phyloP scores from a whole-genome alignment of 2,329 filamentous ascomycete genomes.

The Periconia digitata region DNA sequence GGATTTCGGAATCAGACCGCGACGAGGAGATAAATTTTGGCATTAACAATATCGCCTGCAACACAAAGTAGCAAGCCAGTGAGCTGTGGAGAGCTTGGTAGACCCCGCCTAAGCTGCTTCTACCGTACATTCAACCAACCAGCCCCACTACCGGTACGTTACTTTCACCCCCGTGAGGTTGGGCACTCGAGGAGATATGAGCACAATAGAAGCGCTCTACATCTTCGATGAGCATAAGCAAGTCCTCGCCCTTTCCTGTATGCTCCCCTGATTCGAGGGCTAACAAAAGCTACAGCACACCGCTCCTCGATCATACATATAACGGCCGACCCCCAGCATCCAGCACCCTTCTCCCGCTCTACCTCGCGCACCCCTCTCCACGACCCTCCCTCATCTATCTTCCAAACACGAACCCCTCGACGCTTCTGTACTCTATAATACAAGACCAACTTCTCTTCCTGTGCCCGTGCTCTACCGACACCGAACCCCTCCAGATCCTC shows the following conservation, averaged over 20 bases:
- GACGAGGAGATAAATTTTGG: too few relatives aligned
- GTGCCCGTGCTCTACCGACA: slow-evolving; percentile 80
- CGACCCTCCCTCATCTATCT: slow-evolving; percentile 87
- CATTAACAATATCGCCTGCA: too few relatives aligned
- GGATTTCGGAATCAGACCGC: too few relatives aligned
- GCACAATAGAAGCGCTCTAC: slow-evolving; percentile 91
- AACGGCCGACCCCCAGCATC: slow-evolving; percentile 77
- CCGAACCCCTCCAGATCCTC: slow-evolving; percentile 84
- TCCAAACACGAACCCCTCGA: slow-evolving; percentile 77
- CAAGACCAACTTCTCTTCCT: slow-evolving; percentile 87
- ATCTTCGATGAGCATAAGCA: slow-evolving; percentile 97
- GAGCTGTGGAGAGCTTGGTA: too few relatives aligned
- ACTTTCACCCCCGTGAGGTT: slow-evolving; percentile 2
- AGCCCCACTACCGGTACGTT: not conserved
- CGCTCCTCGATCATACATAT: slow-evolving; percentile 88
- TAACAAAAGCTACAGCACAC: slow-evolving; percentile 61
- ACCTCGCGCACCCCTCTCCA: slow-evolving; percentile 77
- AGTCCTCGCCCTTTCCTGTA: not conserved
- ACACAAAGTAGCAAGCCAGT: too few relatives aligned
- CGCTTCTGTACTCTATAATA: slow-evolving; percentile 82
- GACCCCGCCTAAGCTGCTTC: too few relatives aligned
- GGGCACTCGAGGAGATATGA: slow-evolving; percentile 39
- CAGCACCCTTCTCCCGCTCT: slow-evolving; percentile 76
- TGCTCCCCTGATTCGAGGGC: not conserved
- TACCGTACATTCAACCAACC: slow-evolving; percentile 18